Evolutionary conservation across 23 red algal species (phyloP), one percentile per base, ranked within the genome.

Genomic region (Chondrus crispus): DNA sequence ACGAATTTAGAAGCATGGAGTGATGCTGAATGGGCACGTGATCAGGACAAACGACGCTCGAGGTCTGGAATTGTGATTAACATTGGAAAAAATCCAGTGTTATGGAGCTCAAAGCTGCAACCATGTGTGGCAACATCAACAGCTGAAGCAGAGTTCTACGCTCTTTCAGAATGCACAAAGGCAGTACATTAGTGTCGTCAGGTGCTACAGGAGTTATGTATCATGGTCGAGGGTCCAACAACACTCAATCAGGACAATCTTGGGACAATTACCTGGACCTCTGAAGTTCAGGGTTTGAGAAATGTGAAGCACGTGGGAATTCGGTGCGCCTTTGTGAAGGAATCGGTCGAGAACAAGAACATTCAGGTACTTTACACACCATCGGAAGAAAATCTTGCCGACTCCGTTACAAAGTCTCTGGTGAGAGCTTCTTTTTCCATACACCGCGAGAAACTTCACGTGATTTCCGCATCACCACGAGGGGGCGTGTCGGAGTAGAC

Each of bases 401-500:
- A 84, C 46, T 63, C 80, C 5, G 33, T 84, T 2, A 84, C 80
- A 5, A 62, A 84, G 51, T 47, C 64, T 42, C 30, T 84, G 6
- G 4, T 5, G 7, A 36, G 11, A 3, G 7, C 28, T 3, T 39
- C 7, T 29, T 7, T 84, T 49, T 3, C 4, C 3, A 64, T 36
- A 8, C 51, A 84, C 24, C 20, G 50, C 2, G 3, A 62, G 35
- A 5, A 7, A 11, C 52, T 84, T 7, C 6, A 33, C 24, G 10
- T 63, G 10, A 9, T 63, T 37, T 55, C 50, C 10, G 58, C 24
- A 29, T 66, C 8, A 52, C 46, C 52, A 24, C 52, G 80, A 84
- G 57, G 80, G 80, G 51, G 80, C 77, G 43, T 82, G 43, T 82
- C 36, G 77, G 26, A 82, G 26, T 54, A n/a, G n/a, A n/a, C n/a